A percentile compares a stretch with the other conserved stretches of the same genome.
phyloP scores from a whole-genome alignment of 1,284 basidiomycete genomes.

The Trametes pubescens region DNA sequence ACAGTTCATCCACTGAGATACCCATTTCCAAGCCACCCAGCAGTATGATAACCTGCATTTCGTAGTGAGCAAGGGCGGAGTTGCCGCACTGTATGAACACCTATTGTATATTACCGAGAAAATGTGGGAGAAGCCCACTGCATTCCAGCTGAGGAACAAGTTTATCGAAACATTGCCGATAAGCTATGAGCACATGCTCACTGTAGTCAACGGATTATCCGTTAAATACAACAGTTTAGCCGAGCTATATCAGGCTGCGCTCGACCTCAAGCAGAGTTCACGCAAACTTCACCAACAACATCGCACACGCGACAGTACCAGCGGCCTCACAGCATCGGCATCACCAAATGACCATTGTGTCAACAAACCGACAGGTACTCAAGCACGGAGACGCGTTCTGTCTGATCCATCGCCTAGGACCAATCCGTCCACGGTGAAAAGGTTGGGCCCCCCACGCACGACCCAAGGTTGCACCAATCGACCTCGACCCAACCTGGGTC shows the following conservation, averaged over 20 bases:
- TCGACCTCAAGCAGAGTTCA: neutral
- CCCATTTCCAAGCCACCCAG: neutral
- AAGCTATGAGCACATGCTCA: neutral
- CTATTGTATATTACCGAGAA: neutral
- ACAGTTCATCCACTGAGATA: conserved; percentile 3
- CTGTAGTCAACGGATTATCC: neutral
- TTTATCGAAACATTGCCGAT: neutral
- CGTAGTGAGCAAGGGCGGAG: neutral
- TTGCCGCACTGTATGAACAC: conserved; percentile 1
- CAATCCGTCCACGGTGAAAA: too few species aligned
- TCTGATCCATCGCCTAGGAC: too few species aligned
- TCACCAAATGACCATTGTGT: too few species aligned
- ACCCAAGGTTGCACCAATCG: too few species aligned
- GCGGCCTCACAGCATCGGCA: too few species aligned
- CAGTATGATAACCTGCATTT: neutral
- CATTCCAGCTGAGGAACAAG: neutral
- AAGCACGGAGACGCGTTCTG: too few species aligned
- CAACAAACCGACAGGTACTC: too few species aligned
- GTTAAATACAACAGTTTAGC: neutral
- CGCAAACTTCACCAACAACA: neutral
- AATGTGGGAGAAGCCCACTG: conserved; percentile 7
- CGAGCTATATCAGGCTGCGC: conserved; percentile 3
- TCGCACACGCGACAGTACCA: neutral
- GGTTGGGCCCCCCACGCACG: too few species aligned
- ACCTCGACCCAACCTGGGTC: neutral